Evolutionary conservation across 768 basidiomycete genomes (phyloP).

Genomic region (Psilocybe subaeruginosa): DNA sequence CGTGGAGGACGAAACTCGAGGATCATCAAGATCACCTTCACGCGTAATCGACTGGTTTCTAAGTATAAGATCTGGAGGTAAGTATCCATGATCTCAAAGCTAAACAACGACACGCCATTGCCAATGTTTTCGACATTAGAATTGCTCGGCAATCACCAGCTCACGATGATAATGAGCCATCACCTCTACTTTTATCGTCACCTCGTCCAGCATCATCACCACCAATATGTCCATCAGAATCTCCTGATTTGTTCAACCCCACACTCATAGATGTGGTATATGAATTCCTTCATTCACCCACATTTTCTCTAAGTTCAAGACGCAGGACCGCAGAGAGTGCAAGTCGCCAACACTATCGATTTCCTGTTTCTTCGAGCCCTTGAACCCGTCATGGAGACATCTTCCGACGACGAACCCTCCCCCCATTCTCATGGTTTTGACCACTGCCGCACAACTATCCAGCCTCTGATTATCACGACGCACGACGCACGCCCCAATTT

Average conservation of each 20-base stretch:
- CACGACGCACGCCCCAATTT: conserved; percentile 25
- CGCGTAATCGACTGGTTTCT: conserved; percentile 6
- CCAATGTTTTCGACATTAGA: conserved; percentile 34
- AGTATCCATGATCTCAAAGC: conserved; percentile 16
- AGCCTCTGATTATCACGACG: conserved; percentile 56
- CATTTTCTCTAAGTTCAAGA: conserved; percentile 30
- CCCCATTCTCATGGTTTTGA: conserved; percentile 35
- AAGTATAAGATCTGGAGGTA: conserved; percentile 9
- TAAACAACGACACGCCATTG: conserved; percentile 30
- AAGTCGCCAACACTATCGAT: conserved; percentile 38
- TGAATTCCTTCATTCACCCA: conserved; percentile 40
- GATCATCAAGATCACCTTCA: conserved; percentile 16
- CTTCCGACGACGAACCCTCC: conserved; percentile 58
- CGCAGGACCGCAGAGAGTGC: conserved; percentile 26
- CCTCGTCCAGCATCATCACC: conserved; percentile 31
- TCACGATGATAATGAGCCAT: conserved; percentile 25
- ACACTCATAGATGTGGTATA: conserved; percentile 34
- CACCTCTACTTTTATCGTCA: conserved; percentile 22
- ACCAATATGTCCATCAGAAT: conserved; percentile 20
- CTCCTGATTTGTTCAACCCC: conserved; percentile 34
- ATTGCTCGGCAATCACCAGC: conserved; percentile 25
- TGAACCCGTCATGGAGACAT: conserved; percentile 33
- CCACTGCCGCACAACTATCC: conserved; percentile 47
- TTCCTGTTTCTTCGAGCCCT: conserved; percentile 41
- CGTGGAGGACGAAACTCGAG: conserved; percentile 32